Evolutionary conservation across 2,329 filamentous ascomycete species (phyloP).

Genomic region (Taxawa tesnikishii): DNA sequence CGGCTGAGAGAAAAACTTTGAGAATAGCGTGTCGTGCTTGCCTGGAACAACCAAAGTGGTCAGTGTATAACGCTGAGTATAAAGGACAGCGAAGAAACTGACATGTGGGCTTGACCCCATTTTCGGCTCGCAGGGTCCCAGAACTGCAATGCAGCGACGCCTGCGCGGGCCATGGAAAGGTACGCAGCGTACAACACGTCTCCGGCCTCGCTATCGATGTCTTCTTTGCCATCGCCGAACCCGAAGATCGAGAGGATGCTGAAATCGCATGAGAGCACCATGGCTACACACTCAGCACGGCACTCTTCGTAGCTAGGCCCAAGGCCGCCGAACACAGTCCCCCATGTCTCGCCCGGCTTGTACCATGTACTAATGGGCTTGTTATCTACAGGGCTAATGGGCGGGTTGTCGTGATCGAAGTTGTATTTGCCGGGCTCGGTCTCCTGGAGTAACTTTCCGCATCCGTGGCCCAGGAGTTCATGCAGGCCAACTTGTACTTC

Average conservation of each 20-base stretch:
- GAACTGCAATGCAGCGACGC: constrained; percentile 77
- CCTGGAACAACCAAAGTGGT: no score
- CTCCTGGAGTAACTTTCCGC: constrained; percentile 87
- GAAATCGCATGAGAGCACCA: constrained; percentile 83
- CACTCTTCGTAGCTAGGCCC: constrained; percentile 91
- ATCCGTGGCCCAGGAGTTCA: constrained; percentile 79
- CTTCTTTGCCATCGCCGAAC: constrained; percentile 62
- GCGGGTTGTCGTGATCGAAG: constrained; percentile 73
- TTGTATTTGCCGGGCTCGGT: constrained; percentile 73
- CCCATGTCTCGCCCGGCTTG: constrained; percentile 91
- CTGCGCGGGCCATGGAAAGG: constrained; percentile 88
- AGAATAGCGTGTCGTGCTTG: constrained; percentile 86
- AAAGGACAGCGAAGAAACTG: no score
- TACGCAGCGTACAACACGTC: constrained; percentile 83
- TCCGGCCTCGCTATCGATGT: constrained; percentile 66
- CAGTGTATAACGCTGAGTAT: no score
- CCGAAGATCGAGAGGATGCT: constrained; percentile 82
- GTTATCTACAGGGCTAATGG: constrained; percentile 64
- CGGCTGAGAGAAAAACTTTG: constrained; percentile 71
- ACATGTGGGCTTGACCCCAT: constrained; percentile 68
- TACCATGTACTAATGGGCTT: constrained; percentile 80
- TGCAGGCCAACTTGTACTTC: constrained; percentile 95
- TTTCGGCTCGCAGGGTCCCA: constrained; percentile 87
- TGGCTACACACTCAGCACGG: constrained; percentile 84
- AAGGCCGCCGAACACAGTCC: constrained; percentile 77